A percentile compares a stretch with the other conserved stretches of the same genome.
These are phyloP conservation scores for Epichloe brachyelytri DNA, from an alignment of 2,329 filamentous ascomycete species.

Conservation along the genomic window DNA sequence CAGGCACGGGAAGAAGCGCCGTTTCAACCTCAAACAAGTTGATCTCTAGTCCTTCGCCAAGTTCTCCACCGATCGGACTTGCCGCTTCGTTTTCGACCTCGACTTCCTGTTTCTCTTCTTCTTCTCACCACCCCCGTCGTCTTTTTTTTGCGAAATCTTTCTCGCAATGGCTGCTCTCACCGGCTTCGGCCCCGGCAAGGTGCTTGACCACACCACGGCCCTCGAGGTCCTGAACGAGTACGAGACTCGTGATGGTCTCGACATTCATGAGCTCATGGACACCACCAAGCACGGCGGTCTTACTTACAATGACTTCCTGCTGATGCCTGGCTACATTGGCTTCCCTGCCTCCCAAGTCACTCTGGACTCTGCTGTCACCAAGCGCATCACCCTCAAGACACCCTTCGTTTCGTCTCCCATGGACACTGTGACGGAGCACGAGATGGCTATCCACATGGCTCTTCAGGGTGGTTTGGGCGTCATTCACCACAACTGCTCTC, in stretches of 20 bases:
- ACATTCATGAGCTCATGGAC: conserved; percentile 77
- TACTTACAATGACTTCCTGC: conserved; percentile 97
- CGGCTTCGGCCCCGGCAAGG: conserved; percentile 36
- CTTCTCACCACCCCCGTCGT: conserved; percentile 10
- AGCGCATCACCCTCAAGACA: conserved; percentile 90
- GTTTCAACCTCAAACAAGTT: conserved; percentile 25
- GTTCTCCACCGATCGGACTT: conserved; percentile 13
- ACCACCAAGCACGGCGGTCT: conserved; percentile 84
- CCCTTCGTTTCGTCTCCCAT: conserved; percentile 96
- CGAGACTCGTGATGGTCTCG: conserved; percentile 68
- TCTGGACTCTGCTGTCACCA: conserved; percentile 86
- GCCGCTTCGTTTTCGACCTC: conserved; percentile 30
- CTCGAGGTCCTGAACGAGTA: conserved; percentile 75
- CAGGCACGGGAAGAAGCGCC: conserved; percentile 35
- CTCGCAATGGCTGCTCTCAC: conserved; percentile 50
- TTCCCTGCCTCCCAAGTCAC: conserved; percentile 83
- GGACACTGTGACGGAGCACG: conserved; percentile 98
- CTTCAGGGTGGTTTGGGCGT: conserved; percentile 81
- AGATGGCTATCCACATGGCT: conserved; percentile 98
- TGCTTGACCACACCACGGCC: conserved; percentile 63
- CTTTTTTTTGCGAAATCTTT: conserved; percentile 15
- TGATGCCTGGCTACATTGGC: conserved; percentile 95
- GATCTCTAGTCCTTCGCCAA: conserved; percentile 15
- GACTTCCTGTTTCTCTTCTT: conserved; percentile 15
- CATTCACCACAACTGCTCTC: conserved; percentile 99